These are phyloP conservation scores for Wickerhamomyces sydowiorum DNA, from an alignment of 805 yeast genomes.

Conservation along the genomic window DNA sequence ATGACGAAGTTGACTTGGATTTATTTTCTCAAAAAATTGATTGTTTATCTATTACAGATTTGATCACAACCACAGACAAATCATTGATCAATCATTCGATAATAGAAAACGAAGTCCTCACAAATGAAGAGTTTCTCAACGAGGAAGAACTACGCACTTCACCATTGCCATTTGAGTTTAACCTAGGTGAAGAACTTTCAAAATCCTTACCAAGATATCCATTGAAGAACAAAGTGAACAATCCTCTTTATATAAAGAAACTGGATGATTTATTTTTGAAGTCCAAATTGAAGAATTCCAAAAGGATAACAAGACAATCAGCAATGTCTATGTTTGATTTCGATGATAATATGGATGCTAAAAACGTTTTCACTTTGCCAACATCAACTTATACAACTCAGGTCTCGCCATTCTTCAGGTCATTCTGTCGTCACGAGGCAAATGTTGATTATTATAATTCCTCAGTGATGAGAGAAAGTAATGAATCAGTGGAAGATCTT, in stretches of 20 bases:
- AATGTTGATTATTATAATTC: slow-evolving; percentile 1
- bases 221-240: too few relatives aligned
- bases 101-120: slow-evolving; percentile 27
- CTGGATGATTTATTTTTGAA: slow-evolving; percentile 9
- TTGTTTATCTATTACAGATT: slow-evolving; percentile 10
- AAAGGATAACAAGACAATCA: slow-evolving; percentile 12
- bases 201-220: slow-evolving; percentile 5
- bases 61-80: slow-evolving; percentile 3
- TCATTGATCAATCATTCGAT: slow-evolving; percentile 12
- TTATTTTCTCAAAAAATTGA: slow-evolving; percentile 2
- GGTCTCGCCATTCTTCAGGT: slow-evolving; percentile 19
- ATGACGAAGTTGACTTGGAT: neutral
- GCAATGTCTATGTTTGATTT: slow-evolving; percentile 2
- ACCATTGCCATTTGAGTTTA: slow-evolving; percentile 34
- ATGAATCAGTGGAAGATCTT: slow-evolving; percentile 1
- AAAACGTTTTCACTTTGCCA: slow-evolving; percentile 12
- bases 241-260: slow-evolving; percentile 1
- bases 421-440: slow-evolving; percentile 16
- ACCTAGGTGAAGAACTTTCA: slow-evolving; percentile 21
- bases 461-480: slow-evolving; percentile 1
- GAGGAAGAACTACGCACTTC: slow-evolving; percentile 25
- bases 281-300: slow-evolving; percentile 8
- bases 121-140: slow-evolving; percentile 29
- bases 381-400: slow-evolving; percentile 8
- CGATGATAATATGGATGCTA: slow-evolving; percentile 5